Base-by-base conservation (phyloP, 2,329 filamentous ascomycete genomes). In the Zalaria sp. region DNA sequence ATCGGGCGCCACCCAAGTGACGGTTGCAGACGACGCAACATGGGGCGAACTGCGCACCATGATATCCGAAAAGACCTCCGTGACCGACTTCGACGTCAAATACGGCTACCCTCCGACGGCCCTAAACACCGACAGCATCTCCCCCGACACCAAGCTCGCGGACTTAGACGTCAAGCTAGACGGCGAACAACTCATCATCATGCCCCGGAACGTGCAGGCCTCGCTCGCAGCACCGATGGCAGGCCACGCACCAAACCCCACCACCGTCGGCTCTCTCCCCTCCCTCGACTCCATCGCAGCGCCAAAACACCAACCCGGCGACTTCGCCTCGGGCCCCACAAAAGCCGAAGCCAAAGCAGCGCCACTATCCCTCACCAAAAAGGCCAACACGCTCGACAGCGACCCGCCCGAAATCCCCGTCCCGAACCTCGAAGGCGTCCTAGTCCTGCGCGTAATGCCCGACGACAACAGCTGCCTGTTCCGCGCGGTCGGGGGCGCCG, bases 401-500 rank as follows among this genome's bases (percentile, higher is more conserved):
- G 77, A 82, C 47, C 74, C 77, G 1, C 78, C 78, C 0, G 75
- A 80, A 51, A 60, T 81, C 1, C 63, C 69, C 0, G 66, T 79
- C 0, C 69, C 74, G 5, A 64, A 69, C 27, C 70, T 74, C 38
- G 64, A 64, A 28, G 75, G 73, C 37, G 73, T 69, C 1, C 60
- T 75, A 11, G 82, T 93, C 5, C 73, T 95, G 11, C 81, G 89
- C 9, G 84, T 96, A 39, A 95, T 96, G 89, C 86, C 88, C 4
- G 89, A 95, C 56, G 89, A 96, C 61, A 95, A 95, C 61, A 86
- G 80, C 44, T 96, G 89, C 63, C 78, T 96, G 54, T 96, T 95
- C 62, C 83, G 87, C 27, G 88, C 89, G 0, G 79, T 96, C 37
- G 83, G 84, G 10, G 82, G 80, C 41, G 83, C 83, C 3, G 71